phyloP scores from a whole-genome alignment of 176 grass and related monocot genomes.

The Calamus simplicifolius region DNA sequence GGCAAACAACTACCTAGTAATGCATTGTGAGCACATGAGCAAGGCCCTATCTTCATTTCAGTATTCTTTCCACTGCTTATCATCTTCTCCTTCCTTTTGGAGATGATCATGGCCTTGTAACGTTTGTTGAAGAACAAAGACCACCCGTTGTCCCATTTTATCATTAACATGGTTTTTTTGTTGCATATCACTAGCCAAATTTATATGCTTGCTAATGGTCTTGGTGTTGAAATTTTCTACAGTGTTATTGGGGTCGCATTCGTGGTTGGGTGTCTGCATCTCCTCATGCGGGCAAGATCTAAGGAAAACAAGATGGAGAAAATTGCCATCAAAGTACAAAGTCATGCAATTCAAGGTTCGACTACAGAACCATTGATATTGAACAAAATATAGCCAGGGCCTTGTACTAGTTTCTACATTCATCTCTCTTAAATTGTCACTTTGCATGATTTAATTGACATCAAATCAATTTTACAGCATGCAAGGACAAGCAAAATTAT shows the following conservation, averaged over 20 bases:
- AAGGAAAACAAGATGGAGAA: not conserved
- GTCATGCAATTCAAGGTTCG: too few species aligned
- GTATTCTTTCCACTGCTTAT: conserved; percentile 27
- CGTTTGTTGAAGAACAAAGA: not conserved
- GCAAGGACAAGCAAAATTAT: too few species aligned
- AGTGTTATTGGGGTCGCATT: conserved; percentile 9
- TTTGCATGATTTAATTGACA: too few species aligned
- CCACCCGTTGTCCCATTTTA: not conserved
- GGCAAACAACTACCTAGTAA: not conserved
- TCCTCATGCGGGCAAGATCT: conserved; percentile 31
- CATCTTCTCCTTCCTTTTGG: conserved; percentile 22
- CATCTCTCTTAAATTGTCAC: too few species aligned
- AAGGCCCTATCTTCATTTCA: conserved; percentile 24
- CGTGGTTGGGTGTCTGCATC: conserved; percentile 19
- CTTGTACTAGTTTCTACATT: too few species aligned
- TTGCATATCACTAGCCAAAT: too few species aligned
- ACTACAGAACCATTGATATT: too few species aligned
- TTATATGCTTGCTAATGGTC: too few species aligned
- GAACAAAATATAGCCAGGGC: too few species aligned
- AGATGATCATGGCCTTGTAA: conserved; percentile 12
- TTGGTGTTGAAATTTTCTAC: too few species aligned
- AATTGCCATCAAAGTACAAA: too few species aligned
- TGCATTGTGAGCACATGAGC: conserved; percentile 22
- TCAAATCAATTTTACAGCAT: too few species aligned
- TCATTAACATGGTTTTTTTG: not conserved